Base-by-base conservation (phyloP, 371 early-diverging fungal species). In the Nematocida minor region DNA sequence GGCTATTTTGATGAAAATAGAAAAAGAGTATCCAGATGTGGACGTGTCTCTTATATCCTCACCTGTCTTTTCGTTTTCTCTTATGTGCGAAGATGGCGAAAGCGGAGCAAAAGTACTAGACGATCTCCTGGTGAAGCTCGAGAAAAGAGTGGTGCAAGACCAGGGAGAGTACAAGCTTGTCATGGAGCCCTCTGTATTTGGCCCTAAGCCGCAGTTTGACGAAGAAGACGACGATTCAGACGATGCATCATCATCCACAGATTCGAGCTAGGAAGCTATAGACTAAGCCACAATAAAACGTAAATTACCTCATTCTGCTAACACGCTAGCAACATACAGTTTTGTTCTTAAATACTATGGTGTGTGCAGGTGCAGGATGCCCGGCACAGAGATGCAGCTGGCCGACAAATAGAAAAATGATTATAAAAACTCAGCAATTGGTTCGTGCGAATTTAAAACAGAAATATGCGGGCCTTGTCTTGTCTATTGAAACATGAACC, bases 1-100 rank as follows among this genome's bases (percentile, higher is more conserved):
- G 83, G 87, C 88, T 38, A 94, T 95, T 1, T 87, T 98, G 78
- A 86, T 84, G 81, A 92, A 93, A 48, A 95, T 94, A 68, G 92
- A 94, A 86, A 89, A 87, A 16, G 87, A 88, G 67, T 91, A 93
- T 29, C 55, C 79, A 20, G 63, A 80, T 9, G 60, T 85, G 1
- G 82, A 81, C 34, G 66, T 84, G 27, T 36, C 54, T 22, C 48
- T 81, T 18, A 51, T 82, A 11, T 81, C 79, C 34, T 71, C 84
- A 18, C 85, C 85, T 22, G 82, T 81, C 53, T 85, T 80, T 63
- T 81, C 84, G 27, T 70, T 85, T 32, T 69, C 78, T 14, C 48
- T 71, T 25, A 80, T 67, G 44, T 55, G 71, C 11, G 55, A 66
- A 38, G 80, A 81, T 51, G 82, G 80, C 48, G 83, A 85, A 11